Evolutionary conservation across 164 flowering plant genomes (phyloP), one percentile per base, ranked within the genome.

Genomic region (Platanus orientalis): DNA sequence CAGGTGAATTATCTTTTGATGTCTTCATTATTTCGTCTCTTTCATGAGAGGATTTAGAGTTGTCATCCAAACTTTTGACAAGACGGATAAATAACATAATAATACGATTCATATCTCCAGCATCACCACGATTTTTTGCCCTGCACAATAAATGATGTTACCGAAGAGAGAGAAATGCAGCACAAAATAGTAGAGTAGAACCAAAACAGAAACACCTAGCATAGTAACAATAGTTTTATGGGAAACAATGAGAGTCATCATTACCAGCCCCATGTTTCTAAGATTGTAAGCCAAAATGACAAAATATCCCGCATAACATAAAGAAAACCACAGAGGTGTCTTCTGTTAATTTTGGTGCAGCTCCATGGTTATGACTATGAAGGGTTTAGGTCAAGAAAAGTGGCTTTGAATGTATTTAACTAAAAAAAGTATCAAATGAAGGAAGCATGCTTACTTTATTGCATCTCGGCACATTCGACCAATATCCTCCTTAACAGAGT

Each of bases 401-500:
- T 1, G 10, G n/a, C 12, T 36, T 14, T 7, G 1, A 36, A 3
- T 36, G 5, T 3, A 7, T 36, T 36, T 36, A 36, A 36, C 9
- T 36, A 4, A 45, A 32, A 29, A 14, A 52, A 42, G 28, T 39
- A 19, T 7, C 39, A 34, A 56, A 57, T 34, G 11, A 11, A 45
- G 49, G 2, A 45, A 45, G 26, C 13, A 49, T 51, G 54, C 88
- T 77, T 83, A 91, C 99, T 89, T 91, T 61, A 86, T 75, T 29
- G 97, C 99, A 75, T 86, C 97, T 68, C 87, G 77, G 78, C 96
- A 92, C 90, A 95, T 88, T 66, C 90, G 81, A 64, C 85, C 79
- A 62, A 95, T 83, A 70, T 95, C 97, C 50, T 88, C 96, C 71
- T 85, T 92, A 57, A 90, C 82, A 66, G 86, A 81, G 28, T 69